Evolutionary conservation across 106 monocot species (phyloP).

Genomic region (Xerophyta viscosa): DNA sequence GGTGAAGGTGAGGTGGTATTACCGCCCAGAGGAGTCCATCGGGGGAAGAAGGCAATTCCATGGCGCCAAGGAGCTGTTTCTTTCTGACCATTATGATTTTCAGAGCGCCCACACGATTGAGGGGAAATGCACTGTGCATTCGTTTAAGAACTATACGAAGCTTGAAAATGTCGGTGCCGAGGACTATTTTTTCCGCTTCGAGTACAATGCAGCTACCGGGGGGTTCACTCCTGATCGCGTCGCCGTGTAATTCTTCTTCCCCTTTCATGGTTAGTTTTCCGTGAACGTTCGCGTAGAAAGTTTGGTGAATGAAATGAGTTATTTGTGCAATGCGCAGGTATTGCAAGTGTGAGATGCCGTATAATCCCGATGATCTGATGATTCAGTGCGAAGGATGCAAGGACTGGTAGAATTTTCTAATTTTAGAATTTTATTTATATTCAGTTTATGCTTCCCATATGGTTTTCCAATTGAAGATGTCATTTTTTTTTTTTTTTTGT

Average conservation of each 20-base stretch:
- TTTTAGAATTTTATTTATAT: neutral
- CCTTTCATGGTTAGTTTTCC: neutral
- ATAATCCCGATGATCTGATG: conserved; percentile 67
- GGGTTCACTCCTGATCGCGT: conserved; percentile 41
- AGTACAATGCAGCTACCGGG: conserved; percentile 43
- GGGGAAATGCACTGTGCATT: conserved; percentile 66
- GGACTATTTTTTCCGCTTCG: conserved; percentile 42
- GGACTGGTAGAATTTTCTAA: conserved; percentile 18
- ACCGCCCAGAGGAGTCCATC: conserved; percentile 71
- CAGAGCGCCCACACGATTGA: conserved; percentile 73
- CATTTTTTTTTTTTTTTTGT: neutral
- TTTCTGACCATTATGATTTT: conserved; percentile 66
- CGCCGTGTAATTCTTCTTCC: conserved; percentile 20
- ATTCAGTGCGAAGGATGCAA: conserved; percentile 37
- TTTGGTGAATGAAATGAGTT: neutral
- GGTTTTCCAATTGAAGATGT: neutral
- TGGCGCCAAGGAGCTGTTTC: conserved; percentile 71
- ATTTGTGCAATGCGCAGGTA: conserved; percentile 25
- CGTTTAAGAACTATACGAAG: conserved; percentile 74
- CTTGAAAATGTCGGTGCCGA: conserved; percentile 49
- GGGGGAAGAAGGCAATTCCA: conserved; percentile 66
- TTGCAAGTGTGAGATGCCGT: conserved; percentile 62
- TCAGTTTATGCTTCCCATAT: neutral
- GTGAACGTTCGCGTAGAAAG: neutral
- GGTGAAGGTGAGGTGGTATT: conserved; percentile 67